Base-by-base conservation (phyloP, 2,329 filamentous ascomycete species). In the Periglandula ipomoeae region DNA sequence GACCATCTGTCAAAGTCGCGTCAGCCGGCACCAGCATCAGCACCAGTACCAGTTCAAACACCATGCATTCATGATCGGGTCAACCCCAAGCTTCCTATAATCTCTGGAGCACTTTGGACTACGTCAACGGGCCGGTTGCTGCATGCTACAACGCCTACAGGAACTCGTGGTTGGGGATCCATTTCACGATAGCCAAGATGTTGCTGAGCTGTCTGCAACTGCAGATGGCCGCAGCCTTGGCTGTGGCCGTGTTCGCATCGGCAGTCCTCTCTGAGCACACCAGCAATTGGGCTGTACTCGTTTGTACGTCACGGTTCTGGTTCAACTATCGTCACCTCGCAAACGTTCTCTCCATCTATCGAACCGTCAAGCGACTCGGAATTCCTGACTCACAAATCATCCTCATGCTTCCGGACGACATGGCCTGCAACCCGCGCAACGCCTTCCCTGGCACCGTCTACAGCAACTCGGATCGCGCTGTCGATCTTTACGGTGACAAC, bases 311-410 rank as follows among this genome's bases (percentile, higher is more conserved):
- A 47, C 87, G 93, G 47, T 98, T 98, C 76, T 98, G 93, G 93
- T 98, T 98, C 82, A 98, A 98, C 72, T 98, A 98, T 70, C 87
- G 93, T 50, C 93, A 98, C 68, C 84, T 98, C 46, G 90, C 93
- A 67, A 98, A 98, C 71, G 93, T 95, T 17, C 82, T 98, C 52
- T 96, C 91, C 51, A 83, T 98, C 55, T 98, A 98, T 71, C 88
- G 93, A 50, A 98, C 93, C 50, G 93, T 98, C 54, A 98, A 98
- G 73, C 87, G 93, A 11, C 82, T 98, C 34, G 93, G 93, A 43
- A 98, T 98, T 52, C 93, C 93, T 32, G 93, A 98, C 69, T 95
- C 89, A 46, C 93, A 98, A 66, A 98, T 98, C 70, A 97, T 98
- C 65, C 85, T 98, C 57, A 97, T 98, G 90, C 81, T 98, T n/a